Conservation (phyloP, 1,139 yeast genomes). For the Geotrichum fermentans region DNA sequence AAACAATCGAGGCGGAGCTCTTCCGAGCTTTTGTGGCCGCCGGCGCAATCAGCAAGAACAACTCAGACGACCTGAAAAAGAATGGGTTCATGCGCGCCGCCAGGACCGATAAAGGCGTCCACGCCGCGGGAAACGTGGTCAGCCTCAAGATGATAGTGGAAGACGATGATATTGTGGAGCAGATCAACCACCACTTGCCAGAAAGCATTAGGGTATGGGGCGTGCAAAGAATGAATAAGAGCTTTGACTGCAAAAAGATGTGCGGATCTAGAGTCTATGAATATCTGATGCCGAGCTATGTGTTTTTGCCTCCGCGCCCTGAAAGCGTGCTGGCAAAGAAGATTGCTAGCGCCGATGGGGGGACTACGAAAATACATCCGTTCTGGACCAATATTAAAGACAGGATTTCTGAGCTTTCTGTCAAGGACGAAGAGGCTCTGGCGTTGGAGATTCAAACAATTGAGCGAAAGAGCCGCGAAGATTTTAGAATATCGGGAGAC, state of each 20-base stretch:
- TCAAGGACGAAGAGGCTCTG: constrained; percentile 31
- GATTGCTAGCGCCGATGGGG: constrained; percentile 8
- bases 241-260: constrained; percentile 91
- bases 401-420: constrained; percentile 33
- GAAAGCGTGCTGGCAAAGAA: constrained; percentile 23
- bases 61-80: constrained; percentile 84
- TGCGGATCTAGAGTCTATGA: constrained; percentile 93
- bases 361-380: constrained; percentile 15
- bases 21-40: constrained; percentile 80
- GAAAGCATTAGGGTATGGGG: constrained; percentile 92
- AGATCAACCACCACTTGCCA: constrained; percentile 71
- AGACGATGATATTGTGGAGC: constrained; percentile 51
- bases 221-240: constrained; percentile 76
- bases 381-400: constrained; percentile 26
- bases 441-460: constrained; percentile 55
- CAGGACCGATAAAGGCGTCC: constrained; percentile 97
- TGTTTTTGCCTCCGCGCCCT: constrained; percentile 84
- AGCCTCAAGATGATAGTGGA: constrained; percentile 85
- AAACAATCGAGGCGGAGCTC: constrained; percentile 89
- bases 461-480: constrained; percentile 64
- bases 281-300: constrained; percentile 84
- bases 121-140: constrained; percentile 94
- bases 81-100: constrained; percentile 94
- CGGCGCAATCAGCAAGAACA: constrained; percentile 85
- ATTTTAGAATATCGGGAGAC: constrained; percentile 57